phyloP scores from a whole-genome alignment of 768 basidiomycete species.

The Tulasnella calospora region DNA sequence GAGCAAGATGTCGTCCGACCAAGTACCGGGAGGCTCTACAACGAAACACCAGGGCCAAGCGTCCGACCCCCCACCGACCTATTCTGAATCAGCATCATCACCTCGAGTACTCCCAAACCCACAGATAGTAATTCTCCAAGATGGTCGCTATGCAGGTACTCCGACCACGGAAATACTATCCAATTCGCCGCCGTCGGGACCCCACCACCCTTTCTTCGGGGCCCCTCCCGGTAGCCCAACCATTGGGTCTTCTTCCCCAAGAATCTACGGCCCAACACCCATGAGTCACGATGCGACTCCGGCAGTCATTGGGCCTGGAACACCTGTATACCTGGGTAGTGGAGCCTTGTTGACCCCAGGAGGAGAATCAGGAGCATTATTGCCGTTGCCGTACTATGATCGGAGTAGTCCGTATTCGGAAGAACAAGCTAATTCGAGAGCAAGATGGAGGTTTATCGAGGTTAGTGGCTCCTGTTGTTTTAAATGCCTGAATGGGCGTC shows the following conservation, averaged over 20 bases:
- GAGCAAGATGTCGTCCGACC: not conserved
- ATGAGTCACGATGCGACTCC: not conserved
- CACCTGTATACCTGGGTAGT: not conserved
- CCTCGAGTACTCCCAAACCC: not conserved
- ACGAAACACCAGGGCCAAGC: not conserved
- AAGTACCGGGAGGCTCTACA: not conserved
- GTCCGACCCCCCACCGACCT: not conserved
- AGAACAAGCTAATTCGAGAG: constrained; percentile 40
- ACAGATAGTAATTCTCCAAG: not conserved
- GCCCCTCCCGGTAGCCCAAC: constrained; percentile 8
- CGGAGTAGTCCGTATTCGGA: constrained; percentile 42
- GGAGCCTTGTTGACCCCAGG: not conserved
- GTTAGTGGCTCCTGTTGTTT: not conserved
- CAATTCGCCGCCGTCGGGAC: not conserved
- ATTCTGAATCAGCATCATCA: not conserved
- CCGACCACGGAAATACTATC: not conserved
- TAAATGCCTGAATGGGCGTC: not conserved
- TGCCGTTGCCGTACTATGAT: constrained; percentile 43
- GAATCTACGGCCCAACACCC: not conserved
- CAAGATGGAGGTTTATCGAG: constrained; percentile 44
- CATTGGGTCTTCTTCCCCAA: not conserved
- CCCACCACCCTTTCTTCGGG: constrained; percentile 7
- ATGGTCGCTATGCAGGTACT: not conserved
- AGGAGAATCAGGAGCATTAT: not conserved
- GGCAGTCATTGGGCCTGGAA: not conserved